Conservation (phyloP, 179 eudicot genomes). For the Amaranthus tricolor region DNA sequence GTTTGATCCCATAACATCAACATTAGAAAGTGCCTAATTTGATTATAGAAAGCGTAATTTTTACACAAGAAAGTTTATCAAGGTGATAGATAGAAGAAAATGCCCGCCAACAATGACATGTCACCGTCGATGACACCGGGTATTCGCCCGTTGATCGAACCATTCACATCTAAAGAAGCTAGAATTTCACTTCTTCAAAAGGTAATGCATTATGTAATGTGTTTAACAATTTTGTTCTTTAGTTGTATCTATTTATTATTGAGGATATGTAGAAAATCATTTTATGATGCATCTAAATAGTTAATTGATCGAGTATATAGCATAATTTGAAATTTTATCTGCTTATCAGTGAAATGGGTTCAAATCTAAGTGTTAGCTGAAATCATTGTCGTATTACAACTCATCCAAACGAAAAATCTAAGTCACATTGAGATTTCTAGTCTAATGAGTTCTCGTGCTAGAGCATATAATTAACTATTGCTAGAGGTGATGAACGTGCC, state of each 20-base stretch:
- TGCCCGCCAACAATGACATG: constrained; percentile 9
- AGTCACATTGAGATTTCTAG: too few relatives aligned
- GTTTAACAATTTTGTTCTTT: background rate
- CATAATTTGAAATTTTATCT: background rate
- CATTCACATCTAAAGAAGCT: background rate
- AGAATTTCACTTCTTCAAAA: constrained; percentile 26
- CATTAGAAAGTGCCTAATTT: background rate
- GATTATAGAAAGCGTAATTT: background rate
- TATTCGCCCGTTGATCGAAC: background rate
- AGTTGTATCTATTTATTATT: background rate
- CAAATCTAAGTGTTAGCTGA: too few relatives aligned
- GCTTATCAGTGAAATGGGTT: too few relatives aligned
- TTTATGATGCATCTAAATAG: background rate
- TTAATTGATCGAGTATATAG: background rate
- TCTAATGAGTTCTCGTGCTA: too few relatives aligned
- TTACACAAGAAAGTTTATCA: background rate
- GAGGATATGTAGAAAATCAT: background rate
- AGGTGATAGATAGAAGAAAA: constrained; percentile 2
- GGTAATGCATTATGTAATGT: constrained; percentile 9
- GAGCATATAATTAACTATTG: too few relatives aligned
- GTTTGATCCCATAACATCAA: too few relatives aligned
- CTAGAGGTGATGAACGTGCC: too few relatives aligned
- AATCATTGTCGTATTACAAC: too few relatives aligned
- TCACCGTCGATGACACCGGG: constrained; percentile 1
- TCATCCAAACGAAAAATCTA: too few relatives aligned